Percentiles rank a stretch among this genome's conserved stretches.
These are phyloP conservation scores for Pythium periplocum DNA, from an alignment of 352 stramenopile species.

Conservation along the genomic window DNA sequence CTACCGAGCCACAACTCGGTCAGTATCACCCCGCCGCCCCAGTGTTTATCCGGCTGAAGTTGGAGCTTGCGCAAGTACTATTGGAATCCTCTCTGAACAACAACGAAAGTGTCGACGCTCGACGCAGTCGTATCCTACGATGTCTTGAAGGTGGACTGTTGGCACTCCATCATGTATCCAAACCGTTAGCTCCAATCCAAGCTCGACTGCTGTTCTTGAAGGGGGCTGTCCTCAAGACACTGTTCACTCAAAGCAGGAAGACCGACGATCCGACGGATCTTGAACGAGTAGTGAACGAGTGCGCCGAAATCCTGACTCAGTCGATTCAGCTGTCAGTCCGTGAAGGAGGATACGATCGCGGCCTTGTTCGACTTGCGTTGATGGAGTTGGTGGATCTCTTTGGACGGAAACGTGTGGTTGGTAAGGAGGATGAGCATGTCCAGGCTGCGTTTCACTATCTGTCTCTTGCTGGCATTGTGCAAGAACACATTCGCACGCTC, in stretches of 20 bases:
- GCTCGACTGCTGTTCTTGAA: conserved; percentile 49
- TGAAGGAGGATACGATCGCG: conserved; percentile 50
- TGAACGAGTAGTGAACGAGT: too few relatives aligned
- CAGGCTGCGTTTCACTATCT: conserved; percentile 75
- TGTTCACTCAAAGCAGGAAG: conserved; percentile 2
- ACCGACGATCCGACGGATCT: too few relatives aligned
- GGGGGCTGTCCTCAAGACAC: conserved; percentile 49
- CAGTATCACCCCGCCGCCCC: conserved; percentile 49
- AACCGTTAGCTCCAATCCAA: conserved; percentile 31
- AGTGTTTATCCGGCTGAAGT: conserved; percentile 45
- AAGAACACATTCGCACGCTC: conserved; percentile 34
- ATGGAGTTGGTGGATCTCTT: conserved; percentile 68
- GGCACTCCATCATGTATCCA: conserved; percentile 35
- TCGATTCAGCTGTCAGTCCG: conserved; percentile 20
- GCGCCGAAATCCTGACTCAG: too few relatives aligned
- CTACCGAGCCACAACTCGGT: conserved; percentile 31
- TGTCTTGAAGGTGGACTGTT: conserved; percentile 33
- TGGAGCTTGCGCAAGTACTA: conserved; percentile 40
- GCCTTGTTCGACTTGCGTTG: conserved; percentile 39
- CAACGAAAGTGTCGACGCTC: background rate
- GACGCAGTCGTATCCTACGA: conserved; percentile 14
- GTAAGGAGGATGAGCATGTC: conserved; percentile 44
- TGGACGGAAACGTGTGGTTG: conserved; percentile 30
- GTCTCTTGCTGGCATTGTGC: conserved; percentile 35
- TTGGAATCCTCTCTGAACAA: conserved; percentile 27